Conservation (phyloP, 73 alveolate species). For the Blepharisma japonicum region DNA sequence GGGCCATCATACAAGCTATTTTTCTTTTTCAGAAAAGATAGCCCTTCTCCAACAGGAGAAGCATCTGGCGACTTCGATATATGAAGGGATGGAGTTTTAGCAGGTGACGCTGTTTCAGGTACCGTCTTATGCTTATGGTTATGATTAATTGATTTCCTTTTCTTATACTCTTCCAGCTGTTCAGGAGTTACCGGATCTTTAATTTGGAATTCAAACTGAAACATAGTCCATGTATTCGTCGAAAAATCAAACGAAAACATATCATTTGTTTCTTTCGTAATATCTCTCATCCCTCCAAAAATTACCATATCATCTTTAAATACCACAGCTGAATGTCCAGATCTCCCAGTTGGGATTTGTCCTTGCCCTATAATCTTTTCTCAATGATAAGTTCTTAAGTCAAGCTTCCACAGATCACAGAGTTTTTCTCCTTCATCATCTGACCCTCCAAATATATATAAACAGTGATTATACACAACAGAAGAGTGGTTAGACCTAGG, state of each 20-base stretch:
- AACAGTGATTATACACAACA: slow-evolving; percentile 19
- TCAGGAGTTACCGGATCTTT: slow-evolving; percentile 21
- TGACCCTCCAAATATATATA: slow-evolving; percentile 28
- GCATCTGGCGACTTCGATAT: background rate
- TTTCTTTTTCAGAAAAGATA: background rate
- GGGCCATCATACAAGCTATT: slow-evolving; percentile 24
- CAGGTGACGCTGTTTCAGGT: background rate
- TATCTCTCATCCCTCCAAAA: slow-evolving; percentile 30
- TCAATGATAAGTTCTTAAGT: background rate
- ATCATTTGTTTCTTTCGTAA: slow-evolving; percentile 18
- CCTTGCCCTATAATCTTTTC: slow-evolving; percentile 2
- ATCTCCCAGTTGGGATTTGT: slow-evolving; percentile 15
- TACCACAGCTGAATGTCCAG: slow-evolving; percentile 22
- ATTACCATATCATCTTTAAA: slow-evolving; percentile 7
- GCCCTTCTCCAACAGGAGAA: slow-evolving; percentile 1
- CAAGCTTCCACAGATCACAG: slow-evolving; percentile 16
- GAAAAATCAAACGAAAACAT: slow-evolving; percentile 7
- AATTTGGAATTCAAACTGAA: slow-evolving; percentile 9
- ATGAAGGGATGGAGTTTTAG: background rate
- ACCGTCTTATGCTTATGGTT: background rate
- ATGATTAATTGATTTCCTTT: background rate
- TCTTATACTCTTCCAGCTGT: slow-evolving; percentile 23
- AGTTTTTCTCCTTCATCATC: slow-evolving; percentile 27
- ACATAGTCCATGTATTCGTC: background rate
- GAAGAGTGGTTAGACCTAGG: slow-evolving; percentile 27